Evolutionary conservation across 2,329 filamentous ascomycete genomes (phyloP).

Genomic region (Sphaerulina populicola): DNA sequence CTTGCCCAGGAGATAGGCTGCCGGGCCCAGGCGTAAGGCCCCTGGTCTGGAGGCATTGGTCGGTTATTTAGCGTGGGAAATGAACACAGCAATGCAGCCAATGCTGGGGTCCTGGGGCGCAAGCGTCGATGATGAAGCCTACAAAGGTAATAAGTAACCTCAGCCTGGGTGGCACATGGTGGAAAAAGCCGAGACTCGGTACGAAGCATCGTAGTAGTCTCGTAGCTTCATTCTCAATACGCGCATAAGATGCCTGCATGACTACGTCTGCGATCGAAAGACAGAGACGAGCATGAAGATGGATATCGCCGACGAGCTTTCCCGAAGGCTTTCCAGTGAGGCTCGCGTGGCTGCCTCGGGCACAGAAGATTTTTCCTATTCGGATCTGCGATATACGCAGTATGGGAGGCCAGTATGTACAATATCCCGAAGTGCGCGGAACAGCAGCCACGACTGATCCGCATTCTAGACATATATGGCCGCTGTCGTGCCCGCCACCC

Average conservation of each 20-base stretch:
- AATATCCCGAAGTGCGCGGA: neutral
- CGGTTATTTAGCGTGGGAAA: no score
- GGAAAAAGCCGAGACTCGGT: no score
- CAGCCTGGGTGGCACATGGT: no score
- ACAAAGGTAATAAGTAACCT: no score
- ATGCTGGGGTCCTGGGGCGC: no score
- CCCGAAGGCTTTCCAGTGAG: neutral
- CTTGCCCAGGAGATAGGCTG: no score
- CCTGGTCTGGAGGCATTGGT: no score
- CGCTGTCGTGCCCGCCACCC: neutral
- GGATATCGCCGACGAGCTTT: neutral
- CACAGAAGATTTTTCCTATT: constrained; percentile 1
- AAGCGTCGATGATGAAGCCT: no score
- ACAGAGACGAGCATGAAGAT: neutral
- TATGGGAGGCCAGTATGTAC: constrained; percentile 4
- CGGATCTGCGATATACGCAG: constrained; percentile 5
- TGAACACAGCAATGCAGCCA: no score
- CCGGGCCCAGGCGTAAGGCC: no score
- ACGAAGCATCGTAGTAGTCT: neutral
- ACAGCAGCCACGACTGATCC: neutral
- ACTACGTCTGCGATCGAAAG: neutral
- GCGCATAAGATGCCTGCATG: neutral
- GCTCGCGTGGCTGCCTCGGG: neutral
- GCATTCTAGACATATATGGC: neutral
- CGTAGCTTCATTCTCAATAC: neutral